Conservation (phyloP, 2,329 filamentous ascomycete genomes). For the Aspergillus fumigatus region DNA sequence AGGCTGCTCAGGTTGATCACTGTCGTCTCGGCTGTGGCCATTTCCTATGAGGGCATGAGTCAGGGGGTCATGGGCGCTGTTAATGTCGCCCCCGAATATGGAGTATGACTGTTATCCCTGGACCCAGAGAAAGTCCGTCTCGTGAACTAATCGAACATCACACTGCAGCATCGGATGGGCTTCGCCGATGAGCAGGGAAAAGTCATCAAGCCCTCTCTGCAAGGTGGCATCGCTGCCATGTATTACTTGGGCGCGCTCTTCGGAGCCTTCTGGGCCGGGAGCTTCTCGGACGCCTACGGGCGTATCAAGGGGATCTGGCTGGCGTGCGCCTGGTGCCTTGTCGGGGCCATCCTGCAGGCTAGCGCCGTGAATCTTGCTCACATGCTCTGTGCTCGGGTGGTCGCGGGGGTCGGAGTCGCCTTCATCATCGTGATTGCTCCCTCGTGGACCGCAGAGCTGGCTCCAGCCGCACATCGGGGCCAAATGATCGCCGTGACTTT, state of each 20-base stretch:
- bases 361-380: conserved; percentile 58
- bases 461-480: conserved; percentile 59
- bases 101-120: too few relatives aligned
- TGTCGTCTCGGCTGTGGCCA: conserved; percentile 51
- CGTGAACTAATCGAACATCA: conserved; percentile 36
- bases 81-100: conserved; percentile 55
- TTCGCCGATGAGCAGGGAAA: conserved; percentile 1
- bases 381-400: conserved; percentile 59
- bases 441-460: conserved; percentile 63
- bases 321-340: conserved; percentile 50
- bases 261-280: conserved; percentile 57
- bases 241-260: conserved; percentile 56
- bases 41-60: conserved; percentile 61
- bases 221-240: conserved; percentile 55
- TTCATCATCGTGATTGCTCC: conserved; percentile 64
- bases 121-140: too few relatives aligned
- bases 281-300: conserved; percentile 55
- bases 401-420: conserved; percentile 61
- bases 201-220: conserved; percentile 50
- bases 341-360: conserved; percentile 58
- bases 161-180: conserved; percentile 51
- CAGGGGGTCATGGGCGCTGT: conserved; percentile 53
- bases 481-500: conserved; percentile 65
- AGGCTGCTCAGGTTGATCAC: too few relatives aligned
- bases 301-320: conserved; percentile 58